Base-by-base conservation (phyloP, 2,329 filamentous ascomycete species). In the Colletotrichum magnum region DNA sequence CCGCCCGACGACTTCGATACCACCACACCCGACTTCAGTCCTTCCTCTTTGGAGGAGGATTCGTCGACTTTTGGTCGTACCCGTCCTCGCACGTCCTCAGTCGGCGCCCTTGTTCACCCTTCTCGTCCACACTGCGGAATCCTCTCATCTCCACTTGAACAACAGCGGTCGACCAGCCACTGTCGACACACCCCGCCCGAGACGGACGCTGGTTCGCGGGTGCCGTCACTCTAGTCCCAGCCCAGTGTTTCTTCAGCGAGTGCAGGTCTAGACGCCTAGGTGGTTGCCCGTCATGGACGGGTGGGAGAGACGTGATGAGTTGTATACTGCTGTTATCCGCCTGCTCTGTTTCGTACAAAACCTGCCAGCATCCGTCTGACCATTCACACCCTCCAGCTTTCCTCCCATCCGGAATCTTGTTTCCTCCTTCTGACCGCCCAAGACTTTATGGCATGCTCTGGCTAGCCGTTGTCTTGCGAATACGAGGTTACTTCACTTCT, bases 241-340 rank as follows among this genome's bases (percentile, higher is more conserved):
- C 52, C 45, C 67, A 67, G 56, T 18, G 51, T 36, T 53, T 43
- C 21, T 57, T n/a, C 16, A 36, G 10, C 32, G 43, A 32, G 65
- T 43, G 48, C 56, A 66, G 62, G 51, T 51, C 57, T 52, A 21
- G 58, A 15, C 26, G 10, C 28, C 43, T 39, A 13, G 32, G 58
- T 51, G 45, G 52, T 56, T 45, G 32, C 48, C 51, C 63, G 60
- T 56, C 13, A 15, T 51, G 32, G 24, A 57, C 9, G 36, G 43
- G 36, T 48, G 53, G 24, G 41, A 45, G 18, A 24, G 43, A 57
- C 26, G 56, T 32, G 63, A 56, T 16, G 64, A 58, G 56, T 41
- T 66, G 50, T 68, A 50, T 69, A 57, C 68, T 70, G 68, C 58
- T 64, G 58, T 39, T 72, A 73, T 60, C 72, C 71, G 72, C 54